phyloP scores from a whole-genome alignment of 176 grass and related monocot species.

The Carex pumila region DNA sequence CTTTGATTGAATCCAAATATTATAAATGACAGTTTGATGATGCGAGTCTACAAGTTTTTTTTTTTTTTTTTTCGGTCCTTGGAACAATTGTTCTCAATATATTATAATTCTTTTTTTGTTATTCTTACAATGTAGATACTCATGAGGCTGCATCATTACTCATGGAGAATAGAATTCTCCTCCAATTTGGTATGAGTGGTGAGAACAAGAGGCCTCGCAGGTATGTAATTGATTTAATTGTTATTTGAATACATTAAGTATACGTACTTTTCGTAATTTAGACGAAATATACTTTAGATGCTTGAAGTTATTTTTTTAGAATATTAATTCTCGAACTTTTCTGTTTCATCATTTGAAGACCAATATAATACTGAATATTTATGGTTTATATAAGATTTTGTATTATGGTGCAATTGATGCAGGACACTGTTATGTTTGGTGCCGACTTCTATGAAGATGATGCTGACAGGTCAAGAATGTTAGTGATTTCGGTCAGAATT shows the following conservation, averaged over 20 bases:
- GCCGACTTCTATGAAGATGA: conserved; percentile 86
- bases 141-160: no score
- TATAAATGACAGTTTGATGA: no score
- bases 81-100: no score
- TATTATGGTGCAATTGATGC: conserved; percentile 4
- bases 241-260: background rate
- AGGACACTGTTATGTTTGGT: conserved; percentile 90
- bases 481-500: conserved; percentile 22
- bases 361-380: background rate
- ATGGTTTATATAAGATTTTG: background rate
- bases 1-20: no score
- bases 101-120: no score
- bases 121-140: no score
- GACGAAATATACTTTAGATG: background rate
- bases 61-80: no score
- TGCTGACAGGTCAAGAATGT: conserved; percentile 48
- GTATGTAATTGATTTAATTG: background rate
- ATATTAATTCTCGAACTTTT: no score
- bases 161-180: no score
- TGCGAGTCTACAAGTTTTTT: no score
- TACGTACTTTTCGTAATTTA: background rate
- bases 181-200: background rate
- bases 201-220: background rate
- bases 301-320: no score
- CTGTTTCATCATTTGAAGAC: background rate